phyloP scores from a whole-genome alignment of 2,329 filamentous ascomycete genomes.

The Dactylonectria macrodidyma region DNA sequence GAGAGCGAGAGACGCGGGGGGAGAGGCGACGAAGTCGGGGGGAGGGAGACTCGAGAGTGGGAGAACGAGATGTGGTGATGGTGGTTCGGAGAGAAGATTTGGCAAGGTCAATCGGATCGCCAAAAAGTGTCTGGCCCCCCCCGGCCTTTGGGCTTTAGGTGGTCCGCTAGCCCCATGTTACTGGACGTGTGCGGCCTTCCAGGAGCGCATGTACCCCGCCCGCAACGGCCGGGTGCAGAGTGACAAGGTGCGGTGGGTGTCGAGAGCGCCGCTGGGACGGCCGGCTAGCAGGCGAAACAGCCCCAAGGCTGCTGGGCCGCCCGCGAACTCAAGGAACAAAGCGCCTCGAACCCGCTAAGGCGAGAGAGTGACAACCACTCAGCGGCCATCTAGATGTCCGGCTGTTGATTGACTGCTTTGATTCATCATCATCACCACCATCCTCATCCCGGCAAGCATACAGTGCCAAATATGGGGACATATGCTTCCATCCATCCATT shows the following conservation, averaged over 20 bases:
- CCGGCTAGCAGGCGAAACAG: conserved; percentile 37
- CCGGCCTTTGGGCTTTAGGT: conserved; percentile 42
- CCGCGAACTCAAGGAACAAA: conserved; percentile 17
- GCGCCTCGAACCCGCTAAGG: conserved; percentile 16
- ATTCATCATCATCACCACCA: conserved; percentile 33
- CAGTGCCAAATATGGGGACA: conserved; percentile 12
- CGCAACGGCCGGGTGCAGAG: conserved; percentile 36
- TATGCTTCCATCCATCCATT: conserved; percentile 7
- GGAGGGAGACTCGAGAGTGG: conserved; percentile 29
- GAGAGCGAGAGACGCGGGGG: conserved; percentile 40
- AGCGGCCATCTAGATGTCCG: neutral
- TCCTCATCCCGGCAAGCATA: conserved; percentile 1
- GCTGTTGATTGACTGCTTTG: conserved; percentile 2
- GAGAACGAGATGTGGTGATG: conserved; percentile 46
- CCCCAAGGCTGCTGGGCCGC: conserved; percentile 25
- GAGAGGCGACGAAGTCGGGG: conserved; percentile 33
- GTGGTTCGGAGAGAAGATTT: conserved; percentile 52
- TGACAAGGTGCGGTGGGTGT: conserved; percentile 38
- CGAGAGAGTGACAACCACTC: neutral
- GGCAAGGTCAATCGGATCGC: conserved; percentile 49
- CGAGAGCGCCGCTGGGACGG: conserved; percentile 32
- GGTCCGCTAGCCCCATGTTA: conserved; percentile 46
- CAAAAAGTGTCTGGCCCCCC: conserved; percentile 47
- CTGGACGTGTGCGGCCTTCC: conserved; percentile 31
- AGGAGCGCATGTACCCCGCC: conserved; percentile 40